Evolutionary conservation across 2,329 filamentous ascomycete species (phyloP), one percentile per base, ranked within the genome.

Genomic region (Arthrinium puccinioides): DNA sequence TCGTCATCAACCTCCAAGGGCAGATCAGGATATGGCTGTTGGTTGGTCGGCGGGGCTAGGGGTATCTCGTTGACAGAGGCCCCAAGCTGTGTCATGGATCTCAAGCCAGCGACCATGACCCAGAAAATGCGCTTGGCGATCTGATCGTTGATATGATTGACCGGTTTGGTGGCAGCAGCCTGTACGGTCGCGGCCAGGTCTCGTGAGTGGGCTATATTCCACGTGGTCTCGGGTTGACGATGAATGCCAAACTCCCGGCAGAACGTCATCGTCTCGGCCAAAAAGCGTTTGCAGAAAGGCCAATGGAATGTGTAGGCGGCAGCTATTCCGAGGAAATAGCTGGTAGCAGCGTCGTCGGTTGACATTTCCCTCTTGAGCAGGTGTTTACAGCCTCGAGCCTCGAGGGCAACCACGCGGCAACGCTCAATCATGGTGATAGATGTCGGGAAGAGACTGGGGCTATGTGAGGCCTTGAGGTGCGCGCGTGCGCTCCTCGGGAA

Each of bases 1-100:
- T 83, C 79, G 57, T 95, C 88, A 48, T 95, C 88, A 1, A 94
- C 78, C 51, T 94, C 87, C 15, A 82, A 66, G 0, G 88, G 88
- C 10, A 88, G 69, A 7, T 85, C 82, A 4, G 88, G 88, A 47
- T 92, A 87, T 5, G 79, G 82, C 29, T 87, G 77, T 19, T 73
- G 79, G 0, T 79, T 77, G 0, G 86, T 94, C 2, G 83, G 79
- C 4, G 87, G 87, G 8, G 84, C 78, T 35, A 94, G 79, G 24
- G 84, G 73, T 25, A 89, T 65, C 49, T 88, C 85, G 24, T 76
- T 76, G 43, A 84, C 80, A 0, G 76, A 76, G 13, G 77, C 76
- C 23, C 86, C 87, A 14, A 92, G 64, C 54, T 94, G 87, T 38
- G 84, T 76, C 57, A 94, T 77, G 0, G 86, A 85, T 43, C 82